Evolutionary conservation across 2,329 filamentous ascomycete species (phyloP), one percentile per base, ranked within the genome.

Genomic region (Stagonosporopsis tanaceti): DNA sequence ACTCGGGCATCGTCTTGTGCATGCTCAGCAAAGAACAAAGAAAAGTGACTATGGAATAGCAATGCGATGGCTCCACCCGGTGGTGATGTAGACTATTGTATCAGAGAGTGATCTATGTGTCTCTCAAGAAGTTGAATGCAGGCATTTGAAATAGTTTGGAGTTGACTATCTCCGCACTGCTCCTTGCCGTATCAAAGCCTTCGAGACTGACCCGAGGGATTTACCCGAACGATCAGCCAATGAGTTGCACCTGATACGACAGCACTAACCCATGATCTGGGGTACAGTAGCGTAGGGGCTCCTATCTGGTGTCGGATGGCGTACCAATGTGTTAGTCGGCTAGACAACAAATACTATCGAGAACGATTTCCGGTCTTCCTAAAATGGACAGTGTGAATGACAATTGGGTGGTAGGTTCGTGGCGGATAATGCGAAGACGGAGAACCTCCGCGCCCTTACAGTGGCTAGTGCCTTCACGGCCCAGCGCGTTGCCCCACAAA

Each of bases 301-400:
- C 38, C 30, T 51, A 51, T 51, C 48, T 44, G 30, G 20, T 25
- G 39, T 37, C 48, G 48, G 48, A 44, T 51, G 25, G 38, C 15
- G 48, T 44, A 51, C 48, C 48, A 44, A 2, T 11, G 11, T 27
- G 3, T 20, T 14, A 17, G 39, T 44, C 48, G 48, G 48, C 30
- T 51, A 51, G 48, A 51, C 44, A 51, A 51, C 39, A 37, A 37
- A 37, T 28, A 42, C 20, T 28, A 3, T 44, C 30, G 17, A 41
- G 27, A 22, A 20, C 28, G 11, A 44, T n/a, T 51, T 22, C 48
- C 30, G 30, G 27, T 22, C 14, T 44, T 37, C 30, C 39, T 12
- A 7, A 44, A 35, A 8, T 27, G 22, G 39, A 22, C 14, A 44
- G 39, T 17, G 48, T 44, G 9, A 30, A 44, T 6, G 30, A 44